These are phyloP conservation scores for Artemisia annua DNA, from an alignment of 129 eudicot species.

Conservation along the genomic window DNA sequence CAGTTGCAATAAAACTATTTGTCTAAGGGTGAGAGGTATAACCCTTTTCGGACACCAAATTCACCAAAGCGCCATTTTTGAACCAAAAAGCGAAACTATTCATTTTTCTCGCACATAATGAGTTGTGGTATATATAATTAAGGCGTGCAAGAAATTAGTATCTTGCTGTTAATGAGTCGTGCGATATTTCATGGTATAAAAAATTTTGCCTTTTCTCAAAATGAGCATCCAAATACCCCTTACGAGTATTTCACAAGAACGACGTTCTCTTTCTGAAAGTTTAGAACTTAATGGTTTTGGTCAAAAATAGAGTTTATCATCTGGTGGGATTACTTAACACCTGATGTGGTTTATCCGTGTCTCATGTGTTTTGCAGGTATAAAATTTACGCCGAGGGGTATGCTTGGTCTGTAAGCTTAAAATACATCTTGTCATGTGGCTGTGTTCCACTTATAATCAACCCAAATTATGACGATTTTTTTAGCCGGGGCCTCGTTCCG, in stretches of 20 bases:
- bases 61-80: too few relatives aligned
- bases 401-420: constrained; percentile 96
- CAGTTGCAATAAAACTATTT: too few relatives aligned
- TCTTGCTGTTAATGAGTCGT: too few relatives aligned
- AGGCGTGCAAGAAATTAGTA: too few relatives aligned
- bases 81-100: too few relatives aligned
- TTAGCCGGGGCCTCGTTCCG: constrained; percentile 73
- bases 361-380: constrained; percentile 49
- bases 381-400: constrained; percentile 91
- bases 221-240: not conserved
- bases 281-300: not conserved
- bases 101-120: too few relatives aligned
- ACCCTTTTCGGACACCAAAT: too few relatives aligned
- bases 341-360: constrained; percentile 7
- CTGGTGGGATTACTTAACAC: not conserved
- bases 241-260: not conserved
- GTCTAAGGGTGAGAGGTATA: too few relatives aligned
- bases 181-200: too few relatives aligned
- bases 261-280: not conserved
- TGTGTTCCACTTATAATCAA: constrained; percentile 68
- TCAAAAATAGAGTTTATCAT: not conserved
- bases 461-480: constrained; percentile 77
- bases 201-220: too few relatives aligned
- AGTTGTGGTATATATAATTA: too few relatives aligned
- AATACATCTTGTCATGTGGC: constrained; percentile 83